Evolutionary conservation across 371 early-diverging fungal genomes (phyloP).

Genomic region (Blakeslea trispora): DNA sequence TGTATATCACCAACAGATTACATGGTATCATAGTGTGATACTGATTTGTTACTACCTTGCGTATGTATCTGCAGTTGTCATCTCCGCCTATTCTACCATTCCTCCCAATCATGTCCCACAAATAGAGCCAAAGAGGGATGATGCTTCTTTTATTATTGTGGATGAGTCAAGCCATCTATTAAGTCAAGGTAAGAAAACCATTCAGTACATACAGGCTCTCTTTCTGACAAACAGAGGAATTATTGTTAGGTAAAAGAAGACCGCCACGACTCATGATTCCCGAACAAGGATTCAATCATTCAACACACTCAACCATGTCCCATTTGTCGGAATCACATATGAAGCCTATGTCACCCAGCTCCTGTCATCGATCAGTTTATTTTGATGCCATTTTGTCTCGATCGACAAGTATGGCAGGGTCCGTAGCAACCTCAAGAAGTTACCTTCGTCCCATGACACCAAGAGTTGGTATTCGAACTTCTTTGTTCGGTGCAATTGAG

Average conservation of each 20-base stretch:
- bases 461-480: constrained; percentile 48
- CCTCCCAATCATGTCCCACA: not conserved
- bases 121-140: constrained; percentile 1
- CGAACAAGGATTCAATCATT: constrained; percentile 21
- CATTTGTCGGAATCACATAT: constrained; percentile 28
- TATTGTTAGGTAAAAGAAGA: constrained; percentile 3
- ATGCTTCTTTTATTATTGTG: not conserved
- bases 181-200: constrained; percentile 1
- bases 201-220: not conserved
- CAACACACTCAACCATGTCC: constrained; percentile 20
- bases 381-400: constrained; percentile 27
- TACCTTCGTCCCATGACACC: constrained; percentile 45
- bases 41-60: constrained; percentile 56
- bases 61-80: constrained; percentile 58
- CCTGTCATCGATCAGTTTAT: constrained; percentile 27
- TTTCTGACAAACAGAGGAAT: not conserved
- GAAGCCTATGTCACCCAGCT: constrained; percentile 34
- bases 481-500: constrained; percentile 53
- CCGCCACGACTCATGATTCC: constrained; percentile 36
- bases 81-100: constrained; percentile 22
- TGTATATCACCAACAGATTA: constrained; percentile 61
- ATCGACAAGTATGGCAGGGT: constrained; percentile 35
- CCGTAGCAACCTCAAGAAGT: constrained; percentile 25
- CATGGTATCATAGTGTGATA: constrained; percentile 59
- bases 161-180: constrained; percentile 13